Conservation (phyloP, 257 asterid genomes). For the Solanum habrochaites region DNA sequence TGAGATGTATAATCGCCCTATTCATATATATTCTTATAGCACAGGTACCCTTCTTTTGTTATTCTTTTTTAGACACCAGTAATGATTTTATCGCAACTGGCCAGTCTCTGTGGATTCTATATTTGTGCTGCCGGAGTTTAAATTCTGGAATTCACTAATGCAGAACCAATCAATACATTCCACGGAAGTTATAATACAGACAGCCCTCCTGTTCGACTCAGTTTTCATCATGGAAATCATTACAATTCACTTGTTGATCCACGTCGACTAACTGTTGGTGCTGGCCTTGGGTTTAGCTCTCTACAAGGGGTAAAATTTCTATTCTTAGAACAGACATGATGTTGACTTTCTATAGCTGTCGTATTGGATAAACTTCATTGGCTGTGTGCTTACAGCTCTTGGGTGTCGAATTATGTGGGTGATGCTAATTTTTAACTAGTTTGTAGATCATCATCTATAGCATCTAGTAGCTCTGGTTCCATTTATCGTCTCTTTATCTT, state of each 20-base stretch:
- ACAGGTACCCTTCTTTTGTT: conserved; percentile 41
- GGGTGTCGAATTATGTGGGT: neutral
- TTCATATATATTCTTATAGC: conserved; percentile 88
- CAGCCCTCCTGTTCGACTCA: conserved; percentile 79
- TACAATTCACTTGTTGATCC: conserved; percentile 98
- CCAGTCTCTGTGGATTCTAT: neutral
- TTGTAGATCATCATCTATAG: neutral
- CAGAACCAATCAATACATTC: conserved; percentile 91
- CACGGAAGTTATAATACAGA: conserved; percentile 91
- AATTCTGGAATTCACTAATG: neutral
- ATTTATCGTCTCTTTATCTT: neutral
- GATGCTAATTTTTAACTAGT: neutral
- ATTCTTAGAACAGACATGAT: neutral
- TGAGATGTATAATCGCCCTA: conserved; percentile 97
- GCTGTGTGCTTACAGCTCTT: neutral
- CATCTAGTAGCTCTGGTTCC: neutral
- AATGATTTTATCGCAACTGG: neutral
- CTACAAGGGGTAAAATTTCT: conserved; percentile 66
- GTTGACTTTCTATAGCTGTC: neutral
- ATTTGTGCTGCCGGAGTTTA: neutral
- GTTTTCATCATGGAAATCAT: conserved; percentile 95
- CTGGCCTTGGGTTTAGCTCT: conserved; percentile 89
- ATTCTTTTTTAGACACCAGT: conserved; percentile 4
- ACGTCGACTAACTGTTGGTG: conserved; percentile 68
- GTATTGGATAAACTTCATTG: neutral